A percentile compares a stretch with the other conserved stretches of the same genome.
phyloP scores from a whole-genome alignment of 805 yeast genomes.

The Lipomyces yamadae region DNA sequence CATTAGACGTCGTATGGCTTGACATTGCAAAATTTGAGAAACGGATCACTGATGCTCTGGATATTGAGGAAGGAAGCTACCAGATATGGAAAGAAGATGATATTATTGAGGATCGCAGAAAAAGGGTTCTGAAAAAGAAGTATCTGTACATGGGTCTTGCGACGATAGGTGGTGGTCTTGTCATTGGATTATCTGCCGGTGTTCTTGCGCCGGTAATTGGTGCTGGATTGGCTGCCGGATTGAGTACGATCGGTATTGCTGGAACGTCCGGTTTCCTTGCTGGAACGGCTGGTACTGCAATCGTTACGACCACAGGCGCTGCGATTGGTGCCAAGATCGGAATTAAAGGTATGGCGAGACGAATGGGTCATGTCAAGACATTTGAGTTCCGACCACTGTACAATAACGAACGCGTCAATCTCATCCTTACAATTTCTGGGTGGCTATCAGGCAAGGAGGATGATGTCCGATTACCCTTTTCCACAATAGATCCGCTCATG shows the following conservation, averaged over 20 bases:
- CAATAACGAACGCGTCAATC: conserved; percentile 83
- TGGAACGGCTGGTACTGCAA: conserved; percentile 95
- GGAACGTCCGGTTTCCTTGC: conserved; percentile 95
- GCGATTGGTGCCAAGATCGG: conserved; percentile 92
- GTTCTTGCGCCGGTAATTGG: conserved; percentile 96
- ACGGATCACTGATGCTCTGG: conserved; percentile 86
- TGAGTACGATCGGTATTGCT: conserved; percentile 89
- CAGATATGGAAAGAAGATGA: conserved; percentile 71
- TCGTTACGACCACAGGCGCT: conserved; percentile 90
- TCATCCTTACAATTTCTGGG: conserved; percentile 89
- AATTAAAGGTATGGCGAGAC: conserved; percentile 74
- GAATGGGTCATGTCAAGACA: conserved; percentile 91
- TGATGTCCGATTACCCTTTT: conserved; percentile 94
- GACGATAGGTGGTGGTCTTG: conserved; percentile 92
- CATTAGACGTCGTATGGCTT: conserved; percentile 60
- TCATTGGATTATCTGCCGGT: conserved; percentile 94
- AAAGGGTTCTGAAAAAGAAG: conserved; percentile 65
- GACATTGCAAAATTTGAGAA: conserved; percentile 90
- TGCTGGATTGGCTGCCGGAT: conserved; percentile 97
- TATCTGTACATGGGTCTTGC: conserved; percentile 91
- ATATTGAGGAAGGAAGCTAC: conserved; percentile 80
- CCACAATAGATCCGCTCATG: conserved; percentile 96
- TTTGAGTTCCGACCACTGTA: conserved; percentile 93
- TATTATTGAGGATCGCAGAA: conserved; percentile 72
- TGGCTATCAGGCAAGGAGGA: conserved; percentile 97